Conservation (phyloP, 305 asterid genomes). For the Solanum aculeatissimum region DNA sequence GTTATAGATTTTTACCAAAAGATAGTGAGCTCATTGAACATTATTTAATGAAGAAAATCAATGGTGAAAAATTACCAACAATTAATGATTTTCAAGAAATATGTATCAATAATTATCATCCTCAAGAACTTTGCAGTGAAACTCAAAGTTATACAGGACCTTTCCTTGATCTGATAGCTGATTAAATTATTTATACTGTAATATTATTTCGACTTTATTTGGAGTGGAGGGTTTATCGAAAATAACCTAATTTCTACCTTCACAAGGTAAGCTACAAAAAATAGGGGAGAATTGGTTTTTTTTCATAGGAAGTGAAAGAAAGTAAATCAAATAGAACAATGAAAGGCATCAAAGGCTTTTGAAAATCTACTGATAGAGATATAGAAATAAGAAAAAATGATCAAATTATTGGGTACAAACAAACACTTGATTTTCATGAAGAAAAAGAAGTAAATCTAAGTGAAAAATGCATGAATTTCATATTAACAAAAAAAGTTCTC, state of each 20-base stretch:
- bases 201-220: too few species aligned
- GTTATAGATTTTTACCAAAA: conserved; percentile 4
- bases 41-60: background rate
- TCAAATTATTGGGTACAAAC: background rate
- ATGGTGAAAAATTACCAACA: background rate
- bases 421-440: conserved; percentile 3
- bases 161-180: too few species aligned
- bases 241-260: too few species aligned
- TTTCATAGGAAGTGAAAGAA: background rate
- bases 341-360: background rate
- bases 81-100: background rate
- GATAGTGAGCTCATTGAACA: background rate
- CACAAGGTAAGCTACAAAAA: background rate
- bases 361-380: conserved; percentile 15
- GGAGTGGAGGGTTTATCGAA: too few species aligned
- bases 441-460: background rate
- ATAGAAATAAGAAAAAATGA: background rate
- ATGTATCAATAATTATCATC: background rate
- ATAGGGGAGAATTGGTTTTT: background rate
- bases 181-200: too few species aligned
- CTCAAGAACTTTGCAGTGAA: background rate
- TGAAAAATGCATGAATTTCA: conserved; percentile 24
- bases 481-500: background rate
- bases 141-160: too few species aligned
- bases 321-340: background rate